Evolutionary conservation across 2,329 filamentous ascomycete genomes (phyloP), one percentile per base, ranked within the genome.

Genomic region (Ophiostoma populinum): DNA sequence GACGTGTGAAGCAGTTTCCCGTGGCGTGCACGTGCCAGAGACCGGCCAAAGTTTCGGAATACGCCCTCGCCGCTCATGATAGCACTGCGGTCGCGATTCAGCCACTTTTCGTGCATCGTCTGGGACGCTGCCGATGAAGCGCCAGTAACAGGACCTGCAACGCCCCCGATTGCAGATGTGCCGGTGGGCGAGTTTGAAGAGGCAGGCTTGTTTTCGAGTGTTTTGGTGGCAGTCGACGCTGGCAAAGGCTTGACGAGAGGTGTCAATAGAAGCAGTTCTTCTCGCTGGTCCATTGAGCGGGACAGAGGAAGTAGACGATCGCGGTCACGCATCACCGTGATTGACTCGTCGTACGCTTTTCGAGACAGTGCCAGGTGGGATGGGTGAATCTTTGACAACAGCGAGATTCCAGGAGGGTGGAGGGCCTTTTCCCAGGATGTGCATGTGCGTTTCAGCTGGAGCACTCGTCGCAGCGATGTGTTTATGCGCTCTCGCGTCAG

Each of bases 1-100:
- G 86, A 94, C 2, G 87, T 93, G 53, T 95, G 85, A 12, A 94
- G 61, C 6, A 94, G 71, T 48, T 90, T 81, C 15, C 86, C 83
- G 45, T 80, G 83, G 16, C 86, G 67, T 43, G 85, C 80, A 35
- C 87, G 69, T 9, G 87, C 86, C n/a, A 95, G 60, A 6, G 81
- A 82, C 46, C 82, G 72, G 2, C 87, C 87, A 17, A 95, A 66
- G 50, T 93, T 85, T 46, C 83, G 69, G 47, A 95, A 95, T 0
- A 95, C 85, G 20, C 80, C 76, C 55, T 95, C 87, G 19, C 87
- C 87, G 45, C 80, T 93, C 76, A 93, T 83, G 15, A 93, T 67
- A 43, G 73, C 54, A 36, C 67, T 57, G 46, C 70, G 52, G 57
- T 75, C 59, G 60, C 75, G 48, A 58, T 65, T 75, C 40, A 53